Conservation (phyloP, 352 stramenopile species). For the Globisporangium uncinulatum region DNA sequence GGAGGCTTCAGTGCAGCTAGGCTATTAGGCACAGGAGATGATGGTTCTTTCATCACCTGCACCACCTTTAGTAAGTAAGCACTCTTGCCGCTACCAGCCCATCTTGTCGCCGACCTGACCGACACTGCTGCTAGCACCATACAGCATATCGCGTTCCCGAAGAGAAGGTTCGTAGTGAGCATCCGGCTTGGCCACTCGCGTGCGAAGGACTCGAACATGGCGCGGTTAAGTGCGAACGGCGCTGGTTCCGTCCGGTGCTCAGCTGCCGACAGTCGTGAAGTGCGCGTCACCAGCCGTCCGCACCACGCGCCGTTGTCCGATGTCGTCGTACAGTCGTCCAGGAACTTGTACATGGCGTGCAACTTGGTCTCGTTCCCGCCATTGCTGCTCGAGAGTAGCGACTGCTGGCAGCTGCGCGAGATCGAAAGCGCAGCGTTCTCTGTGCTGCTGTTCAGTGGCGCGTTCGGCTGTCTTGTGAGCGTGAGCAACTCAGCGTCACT, state of each 20-base stretch:
- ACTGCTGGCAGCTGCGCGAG: not conserved
- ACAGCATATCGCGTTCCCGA: not conserved
- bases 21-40: too few species aligned
- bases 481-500: not conserved
- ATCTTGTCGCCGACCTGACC: too few species aligned
- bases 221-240: not conserved
- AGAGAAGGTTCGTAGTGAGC: not conserved
- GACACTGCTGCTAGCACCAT: not conserved
- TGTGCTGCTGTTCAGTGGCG: too few species aligned
- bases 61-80: too few species aligned
- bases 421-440: not conserved
- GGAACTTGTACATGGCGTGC: not conserved
- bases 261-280: not conserved
- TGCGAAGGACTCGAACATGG: constrained; percentile 1
- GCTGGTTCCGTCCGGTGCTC: not conserved
- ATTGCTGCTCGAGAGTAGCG: not conserved
- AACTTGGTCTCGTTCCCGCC: not conserved
- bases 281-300: not conserved
- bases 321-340: not conserved
- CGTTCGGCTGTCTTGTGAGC: too few species aligned
- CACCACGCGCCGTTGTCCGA: not conserved
- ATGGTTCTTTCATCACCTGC: constrained; percentile 40
- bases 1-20: too few species aligned
- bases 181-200: not conserved
- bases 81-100: too few species aligned